These are phyloP conservation scores for Akebia trifoliata DNA, from an alignment of 164 flowering plant genomes.

Conservation along the genomic window DNA sequence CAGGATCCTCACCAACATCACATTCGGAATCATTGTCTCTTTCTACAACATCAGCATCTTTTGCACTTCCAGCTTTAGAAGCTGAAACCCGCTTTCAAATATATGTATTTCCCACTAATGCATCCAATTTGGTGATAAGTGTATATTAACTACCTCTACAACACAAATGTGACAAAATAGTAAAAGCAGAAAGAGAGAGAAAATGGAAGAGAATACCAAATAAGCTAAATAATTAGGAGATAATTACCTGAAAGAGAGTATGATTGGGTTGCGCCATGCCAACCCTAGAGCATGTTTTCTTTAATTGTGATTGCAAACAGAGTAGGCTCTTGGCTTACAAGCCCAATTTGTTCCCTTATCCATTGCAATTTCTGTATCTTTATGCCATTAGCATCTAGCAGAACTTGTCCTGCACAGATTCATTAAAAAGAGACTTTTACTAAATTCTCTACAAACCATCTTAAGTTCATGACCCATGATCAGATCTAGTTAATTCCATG, in stretches of 20 bases:
- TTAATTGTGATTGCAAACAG: slow-evolving; percentile 87
- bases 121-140: too few relatives aligned
- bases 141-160: too few relatives aligned
- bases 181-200: neutral
- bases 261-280: slow-evolving; percentile 73
- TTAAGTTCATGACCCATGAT: neutral
- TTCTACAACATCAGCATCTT: slow-evolving; percentile 55
- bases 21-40: slow-evolving; percentile 79
- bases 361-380: slow-evolving; percentile 72
- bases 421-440: slow-evolving; percentile 4
- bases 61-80: slow-evolving; percentile 50
- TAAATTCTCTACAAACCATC: neutral
- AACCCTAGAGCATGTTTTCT: slow-evolving; percentile 84
- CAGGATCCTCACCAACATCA: slow-evolving; percentile 74
- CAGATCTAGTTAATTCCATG: slow-evolving; percentile 5
- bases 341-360: slow-evolving; percentile 95
- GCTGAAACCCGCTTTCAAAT: slow-evolving; percentile 53
- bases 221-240: neutral
- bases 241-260: slow-evolving; percentile 7
- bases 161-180: too few relatives aligned
- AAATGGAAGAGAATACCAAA: neutral
- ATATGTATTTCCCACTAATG: slow-evolving; percentile 55
- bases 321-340: slow-evolving; percentile 98
- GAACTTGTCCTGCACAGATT: slow-evolving; percentile 59
- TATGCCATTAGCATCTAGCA: slow-evolving; percentile 90